Percentiles rank a stretch among this genome's conserved stretches.
Evolutionary conservation across 2,329 filamentous ascomycete species (phyloP).

Genomic region (Endothia cerciana): DNA sequence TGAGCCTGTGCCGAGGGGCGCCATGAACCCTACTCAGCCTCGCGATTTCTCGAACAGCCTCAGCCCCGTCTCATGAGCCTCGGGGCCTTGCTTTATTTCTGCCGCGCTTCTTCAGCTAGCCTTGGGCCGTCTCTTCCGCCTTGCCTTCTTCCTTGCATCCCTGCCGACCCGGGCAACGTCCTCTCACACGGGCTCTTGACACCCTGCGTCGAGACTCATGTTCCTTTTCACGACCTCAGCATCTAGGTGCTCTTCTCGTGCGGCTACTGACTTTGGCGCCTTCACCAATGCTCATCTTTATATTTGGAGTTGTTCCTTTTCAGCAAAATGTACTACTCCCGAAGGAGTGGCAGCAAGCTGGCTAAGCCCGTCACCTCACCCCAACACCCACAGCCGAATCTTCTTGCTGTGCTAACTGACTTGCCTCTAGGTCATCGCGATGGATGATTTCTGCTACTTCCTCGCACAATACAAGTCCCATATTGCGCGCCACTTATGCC

Average conservation of each 20-base stretch:
- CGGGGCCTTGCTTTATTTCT: not conserved
- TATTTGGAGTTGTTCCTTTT: constrained; percentile 16
- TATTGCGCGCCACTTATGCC: constrained; percentile 26
- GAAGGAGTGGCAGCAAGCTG: constrained; percentile 20
- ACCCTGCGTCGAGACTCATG: not conserved
- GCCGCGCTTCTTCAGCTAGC: not conserved
- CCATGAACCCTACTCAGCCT: not conserved
- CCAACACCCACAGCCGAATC: not conserved
- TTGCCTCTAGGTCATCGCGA: constrained; percentile 10
- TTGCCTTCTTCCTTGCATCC: not conserved
- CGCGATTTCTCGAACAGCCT: not conserved
- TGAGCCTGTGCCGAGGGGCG: not conserved
- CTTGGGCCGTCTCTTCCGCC: not conserved
- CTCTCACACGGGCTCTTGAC: not conserved
- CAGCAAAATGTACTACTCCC: constrained; percentile 27
- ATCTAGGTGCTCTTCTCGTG: not conserved
- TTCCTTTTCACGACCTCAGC: not conserved
- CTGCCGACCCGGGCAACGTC: not conserved
- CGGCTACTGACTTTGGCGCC: not conserved
- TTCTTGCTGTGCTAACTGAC: not conserved
- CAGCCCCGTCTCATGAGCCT: not conserved
- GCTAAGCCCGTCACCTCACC: not conserved
- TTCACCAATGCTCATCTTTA: constrained; percentile 7
- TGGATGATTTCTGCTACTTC: not conserved
- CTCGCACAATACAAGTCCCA: constrained; percentile 16